These are phyloP conservation scores for Paspalum vaginatum DNA, from an alignment of 176 grass and related monocot genomes.

Conservation along the genomic window DNA sequence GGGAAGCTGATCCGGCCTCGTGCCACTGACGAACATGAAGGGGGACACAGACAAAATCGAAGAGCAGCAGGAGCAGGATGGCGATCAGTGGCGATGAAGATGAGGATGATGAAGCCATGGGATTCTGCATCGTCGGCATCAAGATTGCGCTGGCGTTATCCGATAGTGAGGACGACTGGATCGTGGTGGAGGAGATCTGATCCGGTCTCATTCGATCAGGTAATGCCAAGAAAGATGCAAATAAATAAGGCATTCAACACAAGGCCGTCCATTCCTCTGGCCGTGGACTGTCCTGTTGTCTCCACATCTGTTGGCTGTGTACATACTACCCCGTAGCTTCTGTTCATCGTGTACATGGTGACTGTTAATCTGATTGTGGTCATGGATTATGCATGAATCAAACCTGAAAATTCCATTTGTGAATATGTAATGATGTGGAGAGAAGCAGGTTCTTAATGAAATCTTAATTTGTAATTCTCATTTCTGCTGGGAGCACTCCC, in stretches of 20 bases:
- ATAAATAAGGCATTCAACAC: conserved; percentile 16
- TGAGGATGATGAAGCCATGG: conserved; percentile 46
- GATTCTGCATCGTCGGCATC: conserved; percentile 75
- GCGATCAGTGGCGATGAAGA: conserved; percentile 23
- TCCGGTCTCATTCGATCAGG: background rate
- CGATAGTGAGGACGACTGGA: conserved; percentile 90
- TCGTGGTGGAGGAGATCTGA: conserved; percentile 90
- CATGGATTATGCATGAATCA: conserved; percentile 43
- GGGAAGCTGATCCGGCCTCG: background rate
- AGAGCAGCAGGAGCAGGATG: conserved; percentile 22
- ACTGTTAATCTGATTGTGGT: conserved; percentile 42
- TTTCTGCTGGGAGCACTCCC: background rate
- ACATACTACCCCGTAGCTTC: conserved; percentile 29
- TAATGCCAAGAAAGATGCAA: background rate
- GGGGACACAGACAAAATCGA: conserved; percentile 19
- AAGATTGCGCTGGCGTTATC: conserved; percentile 62
- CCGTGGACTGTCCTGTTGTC: background rate
- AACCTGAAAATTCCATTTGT: conserved; percentile 36
- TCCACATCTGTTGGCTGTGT: conserved; percentile 3
- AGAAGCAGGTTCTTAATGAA: conserved; percentile 46
- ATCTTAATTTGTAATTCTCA: background rate
- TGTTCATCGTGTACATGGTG: conserved; percentile 43
- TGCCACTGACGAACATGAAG: conserved; percentile 5
- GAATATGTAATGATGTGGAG: conserved; percentile 50
- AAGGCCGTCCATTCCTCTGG: conserved; percentile 16